Evolutionary conservation across 371 early-diverging fungal genomes (phyloP), one percentile per base, ranked within the genome.

Genomic region (Coemansia sp.): DNA sequence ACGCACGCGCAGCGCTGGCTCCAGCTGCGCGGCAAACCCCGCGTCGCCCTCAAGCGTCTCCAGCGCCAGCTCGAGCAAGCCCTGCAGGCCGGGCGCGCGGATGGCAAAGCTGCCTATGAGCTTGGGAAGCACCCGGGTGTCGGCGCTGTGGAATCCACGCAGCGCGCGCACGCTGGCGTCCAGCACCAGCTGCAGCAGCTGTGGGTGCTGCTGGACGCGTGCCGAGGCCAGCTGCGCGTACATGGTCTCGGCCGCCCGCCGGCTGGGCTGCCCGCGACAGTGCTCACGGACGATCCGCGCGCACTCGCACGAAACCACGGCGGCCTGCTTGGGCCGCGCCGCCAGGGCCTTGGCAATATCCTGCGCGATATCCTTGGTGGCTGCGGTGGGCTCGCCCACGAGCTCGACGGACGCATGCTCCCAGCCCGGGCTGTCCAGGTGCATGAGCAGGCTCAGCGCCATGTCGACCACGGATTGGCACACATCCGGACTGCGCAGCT

Each of bases 241-340:
- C 20, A 72, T 57, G 10, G 42, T 52, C 4, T 35, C 20, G 5
- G 59, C 35, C 2, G 41, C 51, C 1, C 14, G 20, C 14, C 8
- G 20, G 45, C 60, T 61, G 49, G 48, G 48, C 1, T 34, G 39
- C 6, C n/a, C 12, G 9, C 42, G 49, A 49, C 72, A 57, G 56
- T 48, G 48, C 54, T 72, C 72, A n/a, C 72, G 69, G 11, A 60
- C 65, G 0, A 69, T 54, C n/a, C 72, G 55, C 7, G 69, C 63
- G 20, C 62, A 55, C 58, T 72, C 72, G 26, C 55, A 43, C 0
- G 59, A 52, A 26, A 68, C 35, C 14, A 7, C 12, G 3, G 43
- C 30, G 4, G 40, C 14, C 9, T 20, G 12, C 34, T 31, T n/a
- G 14, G 14, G 45, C 45, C 16, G 45, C 10, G 42, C 42, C 20